Evolutionary conservation across 2,329 filamentous ascomycete genomes (phyloP), one percentile per base, ranked within the genome.

Genomic region (Cladosporium sphaerospermum): DNA sequence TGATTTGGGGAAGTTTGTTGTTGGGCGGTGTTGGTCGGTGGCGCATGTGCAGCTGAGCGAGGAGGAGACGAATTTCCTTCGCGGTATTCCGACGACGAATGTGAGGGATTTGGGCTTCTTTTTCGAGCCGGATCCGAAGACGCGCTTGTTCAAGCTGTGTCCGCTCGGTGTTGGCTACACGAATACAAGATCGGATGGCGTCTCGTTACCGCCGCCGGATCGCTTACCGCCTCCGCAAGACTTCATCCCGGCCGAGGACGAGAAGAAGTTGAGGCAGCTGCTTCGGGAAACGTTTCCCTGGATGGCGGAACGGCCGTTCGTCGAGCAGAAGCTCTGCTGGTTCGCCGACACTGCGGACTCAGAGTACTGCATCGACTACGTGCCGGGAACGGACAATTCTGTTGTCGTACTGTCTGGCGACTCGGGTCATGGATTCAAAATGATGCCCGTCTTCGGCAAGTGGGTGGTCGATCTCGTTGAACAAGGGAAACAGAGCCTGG

Each of bases 51-150:
- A 78, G 45, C 72, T 85, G 1, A 81, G 74, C 0, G 71, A 77
- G 5, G 73, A 74, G 0, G 82, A 85, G 63, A 74, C 77, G 0
- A 72, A 75, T 2, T 68, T 67, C 4, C 73, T 85, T 1, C 74
- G 76, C 2, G 78, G 78, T 2, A 80, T 85, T 9, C 82, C 82
- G 0, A 78, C 83, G 0, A 81, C 78, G 0, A 82, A 83, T 49
- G 77, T 78, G 1, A 75, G 82, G 2, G 82, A 85, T 56, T 68
- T 84, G 0, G 81, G 81, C 0, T 85, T 85, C 70, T 81, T 83
- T 67, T 85, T 85, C 54, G 82, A 85, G 64, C 81, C 82, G 0
- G 82, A 85, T 57, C 76, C 73, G 0, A 71, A 74, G 56, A 83
- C 80, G 0, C 74, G 75, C 18, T 64, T 83, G 4, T 67, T 85